Evolutionary conservation across 176 grass and related monocot species (phyloP).

Genomic region (Juncus inflexus): DNA sequence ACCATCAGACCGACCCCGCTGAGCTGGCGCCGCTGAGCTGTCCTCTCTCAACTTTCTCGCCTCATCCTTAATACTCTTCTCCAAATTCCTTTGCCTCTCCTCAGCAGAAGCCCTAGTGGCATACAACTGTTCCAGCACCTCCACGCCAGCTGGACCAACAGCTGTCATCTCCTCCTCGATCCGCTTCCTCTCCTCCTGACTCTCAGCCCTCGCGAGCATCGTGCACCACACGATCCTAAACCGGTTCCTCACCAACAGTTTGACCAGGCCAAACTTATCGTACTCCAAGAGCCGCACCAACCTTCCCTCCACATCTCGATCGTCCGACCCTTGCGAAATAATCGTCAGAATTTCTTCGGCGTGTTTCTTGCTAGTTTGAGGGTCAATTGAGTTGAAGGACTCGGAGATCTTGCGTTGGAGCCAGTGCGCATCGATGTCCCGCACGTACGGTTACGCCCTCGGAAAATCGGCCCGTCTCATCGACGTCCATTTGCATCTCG

Average conservation of each 20-base stretch:
- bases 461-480: conserved; percentile 60
- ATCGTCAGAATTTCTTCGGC: conserved; percentile 89
- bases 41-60: conserved; percentile 80
- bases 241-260: conserved; percentile 63
- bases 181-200: conserved; percentile 73
- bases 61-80: conserved; percentile 94
- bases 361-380: conserved; percentile 78
- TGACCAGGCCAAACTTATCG: conserved; percentile 95
- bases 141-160: conserved; percentile 38
- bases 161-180: conserved; percentile 87
- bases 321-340: conserved; percentile 60
- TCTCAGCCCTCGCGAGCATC: conserved; percentile 74
- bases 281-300: conserved; percentile 85
- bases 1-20: no score
- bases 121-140: conserved; percentile 89
- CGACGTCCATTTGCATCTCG: conserved; percentile 85
- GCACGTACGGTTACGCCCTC: conserved; percentile 68
- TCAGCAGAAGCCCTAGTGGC: conserved; percentile 90
- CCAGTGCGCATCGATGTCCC: conserved; percentile 98
- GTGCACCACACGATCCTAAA: conserved; percentile 98
- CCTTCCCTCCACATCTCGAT: conserved; percentile 77
- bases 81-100: conserved; percentile 87
- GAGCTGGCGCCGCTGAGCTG: conserved; percentile 20
- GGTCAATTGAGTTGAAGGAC: conserved; percentile 74
- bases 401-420: conserved; percentile 92